Evolutionary conservation across 2,329 filamentous ascomycete genomes (phyloP).

Genomic region (Colletotrichum liriopes): DNA sequence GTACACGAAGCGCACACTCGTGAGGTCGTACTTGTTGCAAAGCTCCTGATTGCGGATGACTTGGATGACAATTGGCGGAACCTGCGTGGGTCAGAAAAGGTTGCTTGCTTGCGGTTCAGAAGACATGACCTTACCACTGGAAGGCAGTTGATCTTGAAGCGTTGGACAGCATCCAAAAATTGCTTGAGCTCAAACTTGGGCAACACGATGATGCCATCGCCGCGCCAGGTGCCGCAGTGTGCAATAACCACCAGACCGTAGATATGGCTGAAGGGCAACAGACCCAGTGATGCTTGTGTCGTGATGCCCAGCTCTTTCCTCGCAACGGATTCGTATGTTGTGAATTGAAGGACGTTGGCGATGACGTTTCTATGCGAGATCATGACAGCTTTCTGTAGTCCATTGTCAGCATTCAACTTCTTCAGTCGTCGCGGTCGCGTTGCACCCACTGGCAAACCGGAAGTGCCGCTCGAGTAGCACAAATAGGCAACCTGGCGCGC

Average conservation of each 20-base stretch:
- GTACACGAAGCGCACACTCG: conserved; percentile 75
- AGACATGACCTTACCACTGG: conserved; percentile 68
- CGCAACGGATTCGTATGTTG: conserved; percentile 58
- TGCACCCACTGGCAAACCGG: conserved; percentile 77
- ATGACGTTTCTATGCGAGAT: conserved; percentile 87
- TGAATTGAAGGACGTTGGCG: conserved; percentile 79
- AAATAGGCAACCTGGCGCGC: conserved; percentile 80
- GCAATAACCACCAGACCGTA: conserved; percentile 83
- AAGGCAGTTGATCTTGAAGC: conserved; percentile 77
- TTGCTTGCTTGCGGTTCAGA: not conserved
- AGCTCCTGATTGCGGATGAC: conserved; percentile 75
- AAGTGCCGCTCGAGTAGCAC: conserved; percentile 86
- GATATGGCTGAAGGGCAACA: conserved; percentile 88
- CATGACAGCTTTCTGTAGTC: conserved; percentile 82
- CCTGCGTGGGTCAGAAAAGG: conserved; percentile 55
- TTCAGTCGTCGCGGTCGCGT: not conserved
- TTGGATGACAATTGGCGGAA: conserved; percentile 84
- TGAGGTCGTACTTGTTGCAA: conserved; percentile 78
- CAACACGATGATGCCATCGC: conserved; percentile 81
- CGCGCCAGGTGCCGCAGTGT: conserved; percentile 76
- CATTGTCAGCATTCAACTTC: not conserved
- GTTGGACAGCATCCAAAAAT: conserved; percentile 76
- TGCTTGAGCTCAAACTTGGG: conserved; percentile 82
- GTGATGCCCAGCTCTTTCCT: conserved; percentile 55
- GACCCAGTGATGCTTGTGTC: conserved; percentile 70